Conservation (phyloP, 192 early-diverging fungal genomes). For the Pecoramyces ruminantium region DNA sequence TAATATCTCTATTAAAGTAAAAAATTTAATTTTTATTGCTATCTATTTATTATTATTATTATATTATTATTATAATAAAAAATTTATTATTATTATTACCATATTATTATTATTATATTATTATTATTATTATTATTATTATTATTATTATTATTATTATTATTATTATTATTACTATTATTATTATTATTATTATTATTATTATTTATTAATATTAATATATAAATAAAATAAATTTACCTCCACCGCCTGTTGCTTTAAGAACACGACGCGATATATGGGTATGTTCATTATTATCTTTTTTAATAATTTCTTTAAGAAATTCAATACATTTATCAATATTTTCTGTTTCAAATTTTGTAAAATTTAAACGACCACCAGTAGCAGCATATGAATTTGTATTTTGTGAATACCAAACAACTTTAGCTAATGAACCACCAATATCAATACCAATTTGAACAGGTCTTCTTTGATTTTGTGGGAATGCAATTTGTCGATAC, state of each 20-base stretch:
- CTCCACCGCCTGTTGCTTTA: neutral
- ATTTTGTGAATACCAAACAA: conserved; percentile 34
- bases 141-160: no score
- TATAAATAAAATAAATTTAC: neutral
- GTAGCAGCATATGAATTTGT: conserved; percentile 6
- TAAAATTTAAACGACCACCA: conserved; percentile 82
- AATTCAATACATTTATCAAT: conserved; percentile 80
- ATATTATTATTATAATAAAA: no score
- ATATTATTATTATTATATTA: no score
- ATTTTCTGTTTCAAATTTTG: conserved; percentile 82
- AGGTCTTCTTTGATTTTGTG: neutral
- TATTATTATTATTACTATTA: no score
- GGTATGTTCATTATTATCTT: neutral
- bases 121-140: no score
- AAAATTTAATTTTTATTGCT: no score
- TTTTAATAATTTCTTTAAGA: conserved; percentile 21
- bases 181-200: no score
- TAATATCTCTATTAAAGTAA: no score
- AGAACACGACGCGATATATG: neutral
- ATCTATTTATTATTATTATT: no score
- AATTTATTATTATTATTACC: no score
- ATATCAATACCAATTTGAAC: neutral
- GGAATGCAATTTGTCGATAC: neutral
- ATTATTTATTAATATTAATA: no score
- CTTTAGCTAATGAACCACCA: conserved; percentile 38